These are phyloP conservation scores for Arctium lappa DNA, from an alignment of 129 eudicot species.

Conservation along the genomic window DNA sequence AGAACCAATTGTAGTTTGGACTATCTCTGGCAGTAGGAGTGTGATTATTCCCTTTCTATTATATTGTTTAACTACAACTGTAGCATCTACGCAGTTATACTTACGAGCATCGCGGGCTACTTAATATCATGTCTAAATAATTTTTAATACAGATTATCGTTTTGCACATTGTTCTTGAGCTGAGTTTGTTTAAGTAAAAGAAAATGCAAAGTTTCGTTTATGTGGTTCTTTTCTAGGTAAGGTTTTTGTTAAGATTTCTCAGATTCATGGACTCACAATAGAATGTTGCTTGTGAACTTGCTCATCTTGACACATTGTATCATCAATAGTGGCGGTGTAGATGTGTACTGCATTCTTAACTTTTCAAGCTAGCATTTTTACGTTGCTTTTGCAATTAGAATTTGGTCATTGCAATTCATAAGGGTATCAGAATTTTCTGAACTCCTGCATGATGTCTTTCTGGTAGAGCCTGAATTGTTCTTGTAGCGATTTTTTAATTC, in stretches of 20 bases:
- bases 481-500: neutral
- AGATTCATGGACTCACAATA: neutral
- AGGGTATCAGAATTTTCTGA: neutral
- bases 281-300: neutral
- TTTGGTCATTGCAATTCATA: neutral
- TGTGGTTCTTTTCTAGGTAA: neutral
- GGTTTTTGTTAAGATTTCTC: neutral
- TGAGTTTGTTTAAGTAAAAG: neutral
- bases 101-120: neutral
- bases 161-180: neutral
- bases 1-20: neutral
- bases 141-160: neutral
- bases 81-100: neutral
- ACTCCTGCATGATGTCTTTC: neutral
- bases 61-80: neutral
- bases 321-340: neutral
- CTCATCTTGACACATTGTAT: neutral
- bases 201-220: neutral
- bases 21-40: neutral
- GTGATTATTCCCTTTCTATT: neutral
- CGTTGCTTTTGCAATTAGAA: neutral
- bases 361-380: neutral
- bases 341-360: neutral
- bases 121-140: neutral
- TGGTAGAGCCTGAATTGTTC: neutral